Evolutionary conservation across 331 rosid species (phyloP), one percentile per base, ranked within the genome.

Genomic region (Rhamnella rubrinervis): DNA sequence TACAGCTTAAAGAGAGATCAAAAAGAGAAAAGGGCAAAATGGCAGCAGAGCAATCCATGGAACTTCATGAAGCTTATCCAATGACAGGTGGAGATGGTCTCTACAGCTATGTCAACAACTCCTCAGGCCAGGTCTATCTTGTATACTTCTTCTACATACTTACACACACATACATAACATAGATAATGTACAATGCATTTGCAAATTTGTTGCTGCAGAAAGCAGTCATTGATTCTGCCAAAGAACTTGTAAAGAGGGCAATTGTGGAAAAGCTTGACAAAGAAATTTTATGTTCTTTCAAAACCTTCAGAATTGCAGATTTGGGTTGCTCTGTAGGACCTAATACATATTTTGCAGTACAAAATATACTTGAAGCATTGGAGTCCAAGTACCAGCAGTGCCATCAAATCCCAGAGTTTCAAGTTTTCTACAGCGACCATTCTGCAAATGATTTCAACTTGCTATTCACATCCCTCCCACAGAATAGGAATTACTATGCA

Each of bases 281-380:
- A 9, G 44, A 26, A 11, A 31, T 15, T 28, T 66, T 37, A 6
- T 13, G 8, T 1, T 14, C 74, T 10, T 44, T 44, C 17, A 59
- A 72, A 26, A 15, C 70, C 10, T 26, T 71, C 0, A 6, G 16
- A 0, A 40, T 73, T 15, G 82, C 71, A 10, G 82, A 78, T 38
- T 47, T 78, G 46, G 78, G 78, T 6, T 78, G 82, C 49, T 62
- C 82, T 2, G 11, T 35, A 0, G 78, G 82, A 1, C 75, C 82
- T 0, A 73, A 73, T 20, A 78, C 82, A 7, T 73, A 67, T 55
- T 17, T 10, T 0, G 41, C 71, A 2, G 61, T 73, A 44, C 14
- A 73, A 18, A 68, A 49, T 66, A 46, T 78, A 12, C 8, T 73
- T 0, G 78, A 78, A 13, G 66, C 75, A 10, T n/a, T 68, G 8